Evolutionary conservation across 192 early-diverging fungal genomes (phyloP), one percentile per base, ranked within the genome.

Genomic region (Backusella australiensis): DNA sequence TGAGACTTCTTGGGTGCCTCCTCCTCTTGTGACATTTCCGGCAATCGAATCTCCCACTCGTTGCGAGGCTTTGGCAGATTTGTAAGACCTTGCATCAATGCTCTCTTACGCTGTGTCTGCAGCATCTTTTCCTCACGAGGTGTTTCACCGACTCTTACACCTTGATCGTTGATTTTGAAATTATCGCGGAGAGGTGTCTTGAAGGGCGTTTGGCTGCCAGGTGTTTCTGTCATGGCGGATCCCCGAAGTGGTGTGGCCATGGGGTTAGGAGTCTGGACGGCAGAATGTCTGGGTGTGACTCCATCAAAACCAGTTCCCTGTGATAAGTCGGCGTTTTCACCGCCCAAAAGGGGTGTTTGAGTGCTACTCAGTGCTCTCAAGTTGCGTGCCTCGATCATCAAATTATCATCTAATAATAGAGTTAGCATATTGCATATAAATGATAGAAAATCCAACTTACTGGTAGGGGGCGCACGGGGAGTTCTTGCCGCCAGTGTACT

Each of bases 21-120:
- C n/a, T 80, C 80, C 7, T 86, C 82, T 23, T 85, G 78, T 36
- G 75, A 72, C 35, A 83, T 67, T 23, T 95, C 92, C 1, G 96
- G 97, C 67, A 97, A 80, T 12, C 94, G 90, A 71, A 99, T 90
- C 72, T 96, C 94, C 82, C 97, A 96, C 74, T 97, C 94, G 80
- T 98, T 98, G 59, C 92, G 93, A 49, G 98, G 98, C 72, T 88
- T 85, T 1, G 98, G 98, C 17, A 99, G 82, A 32, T 82, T 71
- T 4, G 85, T 85, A 29, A 98, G 90, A 38, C 92, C 87, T 67
- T 85, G 87, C 34, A 89, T 78, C 11, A 99, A 86, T 69, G 92
- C 90, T 75, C 93, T 90, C 17, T 90, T 91, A 32, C 94, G 76
- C 12, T 88, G 81, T 23, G 76, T 75, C 71, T 92, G 90, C 3